Evolutionary conservation across 2,329 filamentous ascomycete species (phyloP).

Genomic region (Trichoderma atroviride): DNA sequence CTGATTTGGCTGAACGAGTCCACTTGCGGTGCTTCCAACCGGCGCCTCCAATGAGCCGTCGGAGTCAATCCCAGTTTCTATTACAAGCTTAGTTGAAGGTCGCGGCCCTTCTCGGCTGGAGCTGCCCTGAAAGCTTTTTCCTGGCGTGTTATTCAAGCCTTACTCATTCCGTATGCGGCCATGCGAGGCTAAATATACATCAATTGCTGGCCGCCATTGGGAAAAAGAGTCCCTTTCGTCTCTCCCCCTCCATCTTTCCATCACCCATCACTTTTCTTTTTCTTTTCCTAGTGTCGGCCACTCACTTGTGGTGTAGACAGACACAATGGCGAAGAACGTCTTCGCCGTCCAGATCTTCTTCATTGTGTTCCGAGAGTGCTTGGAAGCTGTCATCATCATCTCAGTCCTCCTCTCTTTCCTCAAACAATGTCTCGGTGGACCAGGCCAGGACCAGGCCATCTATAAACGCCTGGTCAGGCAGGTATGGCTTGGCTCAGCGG

Average conservation of each 20-base stretch:
- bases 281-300: background rate
- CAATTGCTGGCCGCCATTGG: slow-evolving; percentile 9
- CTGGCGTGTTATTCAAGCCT: background rate
- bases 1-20: slow-evolving; percentile 18
- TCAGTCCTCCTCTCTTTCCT: slow-evolving; percentile 78
- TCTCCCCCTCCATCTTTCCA: background rate
- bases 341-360: slow-evolving; percentile 80
- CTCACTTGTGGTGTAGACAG: background rate
- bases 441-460: slow-evolving; percentile 53
- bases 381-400: slow-evolving; percentile 78
- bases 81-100: slow-evolving; percentile 3
- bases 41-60: slow-evolving; percentile 15
- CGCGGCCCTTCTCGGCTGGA: slow-evolving; percentile 1
- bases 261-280: background rate
- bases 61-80: slow-evolving; percentile 9
- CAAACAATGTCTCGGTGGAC: slow-evolving; percentile 70
- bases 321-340: slow-evolving; percentile 61
- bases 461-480: slow-evolving; percentile 42
- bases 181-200: slow-evolving; percentile 13
- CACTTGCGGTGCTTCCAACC: background rate
- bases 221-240: background rate
- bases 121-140: background rate
- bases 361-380: slow-evolving; percentile 77
- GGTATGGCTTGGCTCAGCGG: slow-evolving; percentile 65
- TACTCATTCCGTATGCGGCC: background rate